Percentiles rank a stretch among this genome's conserved stretches.
Evolutionary conservation across 495 filamentous ascomycete species (phyloP).

Genomic region (Oidiodendron maius): DNA sequence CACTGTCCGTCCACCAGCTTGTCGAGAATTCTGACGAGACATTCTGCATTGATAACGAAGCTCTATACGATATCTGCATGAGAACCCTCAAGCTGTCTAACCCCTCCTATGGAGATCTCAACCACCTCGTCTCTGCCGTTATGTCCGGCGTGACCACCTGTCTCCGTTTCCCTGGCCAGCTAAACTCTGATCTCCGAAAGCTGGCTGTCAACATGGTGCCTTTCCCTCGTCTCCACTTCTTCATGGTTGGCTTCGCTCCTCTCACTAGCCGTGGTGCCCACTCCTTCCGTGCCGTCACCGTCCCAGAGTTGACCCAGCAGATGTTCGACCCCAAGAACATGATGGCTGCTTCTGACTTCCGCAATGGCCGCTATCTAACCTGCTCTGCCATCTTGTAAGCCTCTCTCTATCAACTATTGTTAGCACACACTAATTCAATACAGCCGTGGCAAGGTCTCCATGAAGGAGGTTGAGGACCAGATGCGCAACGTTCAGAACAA

Average conservation of each 20-base stretch:
- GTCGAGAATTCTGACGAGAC: conserved; percentile 99
- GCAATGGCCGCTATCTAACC: conserved; percentile 98
- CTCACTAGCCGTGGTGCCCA: conserved; percentile 92
- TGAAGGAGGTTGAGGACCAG: conserved; percentile 99
- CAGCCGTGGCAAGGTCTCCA: conserved; percentile 94
- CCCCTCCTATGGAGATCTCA: conserved; percentile 98
- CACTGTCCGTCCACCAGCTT: conserved; percentile 97
- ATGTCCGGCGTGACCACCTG: conserved; percentile 99
- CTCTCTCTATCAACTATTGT: conserved; percentile 21
- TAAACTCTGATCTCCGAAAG: conserved; percentile 99
- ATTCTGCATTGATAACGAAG: conserved; percentile 99
- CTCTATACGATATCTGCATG: conserved; percentile 99
- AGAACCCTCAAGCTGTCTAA: conserved; percentile 96
- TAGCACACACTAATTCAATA: conserved; percentile 35
- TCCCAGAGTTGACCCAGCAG: conserved; percentile 98
- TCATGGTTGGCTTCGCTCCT: conserved; percentile 99
- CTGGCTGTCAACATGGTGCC: conserved; percentile 99
- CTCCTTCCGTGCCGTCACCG: conserved; percentile 95
- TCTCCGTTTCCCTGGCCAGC: conserved; percentile 97
- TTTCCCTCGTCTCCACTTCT: conserved; percentile 99
- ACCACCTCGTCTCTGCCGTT: conserved; percentile 98
- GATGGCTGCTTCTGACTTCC: conserved; percentile 99
- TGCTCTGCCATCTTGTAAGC: conserved; percentile 91
- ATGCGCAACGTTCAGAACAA: conserved; percentile 99
- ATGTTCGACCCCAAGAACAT: conserved; percentile 99